Evolutionary conservation across 2,329 filamentous ascomycete species (phyloP).

Genomic region (Arachnomyces sp.): DNA sequence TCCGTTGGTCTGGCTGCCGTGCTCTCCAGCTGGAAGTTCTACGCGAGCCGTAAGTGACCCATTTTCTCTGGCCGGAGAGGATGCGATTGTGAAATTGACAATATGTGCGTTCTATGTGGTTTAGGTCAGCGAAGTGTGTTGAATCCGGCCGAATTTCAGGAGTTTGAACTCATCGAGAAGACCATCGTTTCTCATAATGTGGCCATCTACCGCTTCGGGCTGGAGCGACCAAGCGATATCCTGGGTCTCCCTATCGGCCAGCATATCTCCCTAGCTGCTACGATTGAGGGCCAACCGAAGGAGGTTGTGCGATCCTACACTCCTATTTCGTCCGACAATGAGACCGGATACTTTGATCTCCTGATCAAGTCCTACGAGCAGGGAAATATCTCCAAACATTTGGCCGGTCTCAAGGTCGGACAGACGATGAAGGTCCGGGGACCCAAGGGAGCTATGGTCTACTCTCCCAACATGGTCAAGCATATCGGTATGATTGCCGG

Average conservation of each 20-base stretch:
- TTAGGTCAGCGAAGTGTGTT: constrained; percentile 72
- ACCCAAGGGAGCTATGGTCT: constrained; percentile 96
- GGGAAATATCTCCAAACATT: constrained; percentile 92
- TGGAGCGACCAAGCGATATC: constrained; percentile 69
- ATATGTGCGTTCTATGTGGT: constrained; percentile 41
- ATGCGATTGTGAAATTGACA: too few relatives aligned
- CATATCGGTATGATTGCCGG: constrained; percentile 98
- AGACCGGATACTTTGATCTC: constrained; percentile 87
- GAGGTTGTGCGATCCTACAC: constrained; percentile 89
- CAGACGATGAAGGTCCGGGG: constrained; percentile 84
- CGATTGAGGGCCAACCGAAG: constrained; percentile 66
- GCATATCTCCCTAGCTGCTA: constrained; percentile 92
- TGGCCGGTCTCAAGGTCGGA: constrained; percentile 74
- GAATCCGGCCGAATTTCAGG: constrained; percentile 79
- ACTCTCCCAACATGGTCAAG: constrained; percentile 92
- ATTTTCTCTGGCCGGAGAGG: constrained; percentile 4
- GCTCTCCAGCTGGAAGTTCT: constrained; percentile 65
- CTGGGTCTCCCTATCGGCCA: constrained; percentile 96
- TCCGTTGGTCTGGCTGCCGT: constrained; percentile 59
- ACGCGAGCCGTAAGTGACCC: constrained; percentile 56
- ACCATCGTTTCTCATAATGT: constrained; percentile 96
- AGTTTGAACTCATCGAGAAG: constrained; percentile 91
- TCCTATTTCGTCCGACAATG: constrained; percentile 80
- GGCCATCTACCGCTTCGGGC: constrained; percentile 92
- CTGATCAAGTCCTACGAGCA: constrained; percentile 97